A percentile compares a stretch with the other conserved stretches of the same genome.
Conservation (phyloP, 306 rosid species). For the Morella rubra region DNA sequence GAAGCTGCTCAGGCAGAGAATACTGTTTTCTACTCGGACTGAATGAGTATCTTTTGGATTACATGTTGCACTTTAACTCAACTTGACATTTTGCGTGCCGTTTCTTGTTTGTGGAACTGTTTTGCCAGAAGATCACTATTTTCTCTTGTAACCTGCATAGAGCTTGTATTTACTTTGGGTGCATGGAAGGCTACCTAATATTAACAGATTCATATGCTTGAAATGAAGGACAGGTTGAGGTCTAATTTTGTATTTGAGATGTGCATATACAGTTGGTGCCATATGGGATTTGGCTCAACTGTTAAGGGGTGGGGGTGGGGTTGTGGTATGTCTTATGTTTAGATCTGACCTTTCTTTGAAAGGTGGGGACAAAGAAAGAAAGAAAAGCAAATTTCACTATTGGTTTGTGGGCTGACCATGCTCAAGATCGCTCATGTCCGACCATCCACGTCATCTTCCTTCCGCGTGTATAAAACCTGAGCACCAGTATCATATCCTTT, state of each 20-base stretch:
- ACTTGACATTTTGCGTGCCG: neutral
- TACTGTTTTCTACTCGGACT: neutral
- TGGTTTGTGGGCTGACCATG: neutral
- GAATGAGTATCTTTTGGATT: neutral
- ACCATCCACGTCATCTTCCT: neutral
- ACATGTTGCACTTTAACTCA: neutral
- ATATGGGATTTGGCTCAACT: neutral
- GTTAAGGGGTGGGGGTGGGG: neutral
- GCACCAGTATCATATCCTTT: neutral
- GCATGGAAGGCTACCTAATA: neutral
- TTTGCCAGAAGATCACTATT: neutral
- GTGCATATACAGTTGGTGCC: neutral
- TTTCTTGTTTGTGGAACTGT: neutral
- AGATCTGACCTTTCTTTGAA: neutral
- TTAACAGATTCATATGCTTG: neutral
- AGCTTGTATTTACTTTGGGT: neutral
- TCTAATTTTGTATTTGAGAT: neutral
- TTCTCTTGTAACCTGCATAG: neutral
- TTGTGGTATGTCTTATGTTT: neutral
- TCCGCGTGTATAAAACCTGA: conserved; percentile 11
- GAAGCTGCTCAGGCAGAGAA: neutral
- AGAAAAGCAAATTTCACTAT: neutral
- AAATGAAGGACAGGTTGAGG: neutral
- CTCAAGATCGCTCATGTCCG: conserved; percentile 6
- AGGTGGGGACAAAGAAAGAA: too few species aligned